A percentile compares a stretch with the other conserved stretches of the same genome.
Conservation (phyloP, 129 eudicot genomes). For the Ambrosia artemisiifolia region DNA sequence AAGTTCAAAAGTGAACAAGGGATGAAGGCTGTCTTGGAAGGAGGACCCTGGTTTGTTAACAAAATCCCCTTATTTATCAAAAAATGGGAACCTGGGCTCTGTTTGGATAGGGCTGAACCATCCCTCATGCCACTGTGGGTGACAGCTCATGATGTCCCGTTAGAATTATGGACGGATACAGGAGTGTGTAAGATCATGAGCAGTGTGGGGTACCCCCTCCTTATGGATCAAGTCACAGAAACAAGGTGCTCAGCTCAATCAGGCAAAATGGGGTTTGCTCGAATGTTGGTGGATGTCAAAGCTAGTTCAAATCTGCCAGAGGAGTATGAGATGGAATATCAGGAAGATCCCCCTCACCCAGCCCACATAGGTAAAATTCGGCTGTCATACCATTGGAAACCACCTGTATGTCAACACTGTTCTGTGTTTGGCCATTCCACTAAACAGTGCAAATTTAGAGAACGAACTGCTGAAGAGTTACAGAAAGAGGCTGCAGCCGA, state of each 20-base stretch:
- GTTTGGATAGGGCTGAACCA: neutral
- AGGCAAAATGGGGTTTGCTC: neutral
- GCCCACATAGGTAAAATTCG: neutral
- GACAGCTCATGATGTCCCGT: neutral
- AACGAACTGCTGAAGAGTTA: neutral
- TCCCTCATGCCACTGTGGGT: neutral
- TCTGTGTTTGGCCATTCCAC: neutral
- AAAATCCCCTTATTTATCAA: neutral
- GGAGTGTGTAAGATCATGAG: neutral
- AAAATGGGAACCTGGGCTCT: neutral
- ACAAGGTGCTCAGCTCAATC: neutral
- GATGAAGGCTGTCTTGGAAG: neutral
- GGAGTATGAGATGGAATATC: neutral
- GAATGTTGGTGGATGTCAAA: neutral
- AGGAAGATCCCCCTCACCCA: too few species aligned
- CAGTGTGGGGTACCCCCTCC: neutral
- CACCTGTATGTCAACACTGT: neutral
- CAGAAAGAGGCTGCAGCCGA: too few species aligned
- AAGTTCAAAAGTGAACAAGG: neutral
- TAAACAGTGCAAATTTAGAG: neutral
- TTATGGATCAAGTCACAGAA: neutral
- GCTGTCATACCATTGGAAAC: neutral
- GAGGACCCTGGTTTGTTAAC: neutral
- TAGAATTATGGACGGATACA: neutral
- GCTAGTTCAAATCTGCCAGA: neutral